A percentile compares a stretch with the other conserved stretches of the same genome.
These are phyloP conservation scores for Sphaerulina musiva DNA, from an alignment of 2,329 filamentous ascomycete genomes.

Conservation along the genomic window DNA sequence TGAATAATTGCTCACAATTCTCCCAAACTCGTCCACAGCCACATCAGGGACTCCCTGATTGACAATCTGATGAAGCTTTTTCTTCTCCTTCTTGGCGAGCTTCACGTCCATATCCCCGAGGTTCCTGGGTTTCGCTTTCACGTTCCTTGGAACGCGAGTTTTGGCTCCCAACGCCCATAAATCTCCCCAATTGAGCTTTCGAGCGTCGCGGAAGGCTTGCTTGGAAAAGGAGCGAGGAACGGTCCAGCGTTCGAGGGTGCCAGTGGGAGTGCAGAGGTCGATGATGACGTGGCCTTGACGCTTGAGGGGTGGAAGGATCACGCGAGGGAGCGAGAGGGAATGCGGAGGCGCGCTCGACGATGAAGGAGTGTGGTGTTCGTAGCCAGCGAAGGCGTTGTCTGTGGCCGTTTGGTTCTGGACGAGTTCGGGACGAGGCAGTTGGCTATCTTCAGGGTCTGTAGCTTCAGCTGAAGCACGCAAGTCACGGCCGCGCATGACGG, in stretches of 20 bases:
- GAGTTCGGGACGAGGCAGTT: not conserved
- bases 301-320: constrained; percentile 76
- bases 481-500: constrained; percentile 69
- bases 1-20: constrained; percentile 6
- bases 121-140: constrained; percentile 16
- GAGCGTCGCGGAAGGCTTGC: constrained; percentile 82
- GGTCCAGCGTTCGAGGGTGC: constrained; percentile 86
- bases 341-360: constrained; percentile 15
- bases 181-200: constrained; percentile 87
- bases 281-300: constrained; percentile 79
- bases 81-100: constrained; percentile 13
- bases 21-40: constrained; percentile 21
- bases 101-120: constrained; percentile 19
- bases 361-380: constrained; percentile 43
- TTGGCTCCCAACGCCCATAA: constrained; percentile 94
- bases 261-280: constrained; percentile 82
- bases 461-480: constrained; percentile 34
- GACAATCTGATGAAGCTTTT: constrained; percentile 6
- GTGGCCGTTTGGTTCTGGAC: constrained; percentile 53
- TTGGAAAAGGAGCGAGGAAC: constrained; percentile 74
- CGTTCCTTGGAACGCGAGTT: constrained; percentile 58
- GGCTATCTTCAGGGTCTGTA: not conserved
- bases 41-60: constrained; percentile 8
- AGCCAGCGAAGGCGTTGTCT: constrained; percentile 64
- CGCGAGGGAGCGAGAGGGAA: constrained; percentile 67